Base-by-base conservation (phyloP, 2,329 filamentous ascomycete species). In the Stenocarpella maydis region DNA sequence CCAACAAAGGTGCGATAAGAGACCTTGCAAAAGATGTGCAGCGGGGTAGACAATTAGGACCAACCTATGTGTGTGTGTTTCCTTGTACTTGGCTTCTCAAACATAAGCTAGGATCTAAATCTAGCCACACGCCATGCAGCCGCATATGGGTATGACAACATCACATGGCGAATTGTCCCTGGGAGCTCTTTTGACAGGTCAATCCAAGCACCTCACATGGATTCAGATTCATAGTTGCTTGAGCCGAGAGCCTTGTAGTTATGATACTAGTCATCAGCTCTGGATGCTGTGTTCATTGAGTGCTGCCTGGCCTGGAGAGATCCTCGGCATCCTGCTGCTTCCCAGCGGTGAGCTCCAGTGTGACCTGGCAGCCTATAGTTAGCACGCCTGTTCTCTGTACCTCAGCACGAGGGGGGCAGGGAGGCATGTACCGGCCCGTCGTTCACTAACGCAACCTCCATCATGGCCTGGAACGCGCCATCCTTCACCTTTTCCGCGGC, bases 381-480 rank as follows among this genome's bases (percentile, higher is more conserved):
- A 74, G 31, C 72, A 72, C 34, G 15, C 15, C 49, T 21, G 6
- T 67, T 26, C 43, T 54, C 52, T 58, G 10, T 28, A 15, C 8
- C 28, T 6, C 19, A 37, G n/a, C 7, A 4, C 1, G 31, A 45
- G 49, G 12, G 26, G 28, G 12, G 55, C 15, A 45, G n/a, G 21
- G 31, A 9, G 68, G 21, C 45, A 50, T 34, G 75, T 78, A 91
- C 90, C 66, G 90, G 90, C 1, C 90, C 90, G 74, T 98, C 95
- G 74, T 98, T 98, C 61, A 98, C 90, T 37, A 98, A 82, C 60
- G 92, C 92, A 69, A 99, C 95, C 77, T 98, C 92, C 96, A 99
- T 99, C 95, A 97, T 98, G 61, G 96, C 96, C 77, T 97, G 95
- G 79, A 99, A 99, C 37, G 95, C 90, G n/a, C 97, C 96, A 78